Percentiles rank a stretch among this genome's conserved stretches.
phyloP scores from a whole-genome alignment of 1,284 basidiomycete species.

The Microbotryum silenes-acaulis region DNA sequence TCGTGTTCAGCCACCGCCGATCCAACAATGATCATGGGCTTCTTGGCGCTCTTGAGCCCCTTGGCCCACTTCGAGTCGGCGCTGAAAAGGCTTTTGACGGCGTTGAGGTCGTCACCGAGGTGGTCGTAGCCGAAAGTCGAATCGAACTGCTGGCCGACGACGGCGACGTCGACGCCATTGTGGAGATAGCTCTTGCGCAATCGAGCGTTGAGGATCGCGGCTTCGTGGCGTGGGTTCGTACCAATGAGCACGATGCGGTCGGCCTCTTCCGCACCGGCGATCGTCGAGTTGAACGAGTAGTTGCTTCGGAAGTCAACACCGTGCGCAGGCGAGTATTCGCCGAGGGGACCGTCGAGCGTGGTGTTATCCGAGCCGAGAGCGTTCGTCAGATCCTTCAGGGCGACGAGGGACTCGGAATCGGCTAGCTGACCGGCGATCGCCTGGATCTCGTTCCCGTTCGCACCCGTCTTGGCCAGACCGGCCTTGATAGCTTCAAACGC shows the following conservation, averaged over 20 bases:
- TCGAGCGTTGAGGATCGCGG: constrained; percentile 92
- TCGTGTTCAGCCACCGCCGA: constrained; percentile 78
- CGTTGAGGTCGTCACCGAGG: constrained; percentile 70
- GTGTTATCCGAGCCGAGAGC: constrained; percentile 93
- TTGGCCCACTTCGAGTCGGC: constrained; percentile 55
- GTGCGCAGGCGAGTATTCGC: constrained; percentile 57
- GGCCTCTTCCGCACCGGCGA: constrained; percentile 82
- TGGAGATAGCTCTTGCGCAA: constrained; percentile 92
- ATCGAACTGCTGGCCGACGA: constrained; percentile 86
- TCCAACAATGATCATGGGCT: constrained; percentile 88
- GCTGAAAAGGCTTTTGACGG: constrained; percentile 64
- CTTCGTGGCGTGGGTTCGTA: constrained; percentile 96
- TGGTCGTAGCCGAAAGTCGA: constrained; percentile 90
- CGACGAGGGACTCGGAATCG: constrained; percentile 88
- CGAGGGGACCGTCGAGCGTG: constrained; percentile 65
- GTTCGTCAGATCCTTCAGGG: constrained; percentile 90
- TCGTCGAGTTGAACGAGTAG: constrained; percentile 95
- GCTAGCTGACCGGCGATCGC: constrained; percentile 87
- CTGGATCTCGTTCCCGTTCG: constrained; percentile 90
- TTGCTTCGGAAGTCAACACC: constrained; percentile 90
- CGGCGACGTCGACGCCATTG: constrained; percentile 71
- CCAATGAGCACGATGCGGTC: constrained; percentile 91
- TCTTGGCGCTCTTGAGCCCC: constrained; percentile 85
- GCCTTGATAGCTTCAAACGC: constrained; percentile 71
- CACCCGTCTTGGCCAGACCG: constrained; percentile 71